These are phyloP conservation scores for Didymella exigua DNA, from an alignment of 2,329 filamentous ascomycete genomes.

Conservation along the genomic window DNA sequence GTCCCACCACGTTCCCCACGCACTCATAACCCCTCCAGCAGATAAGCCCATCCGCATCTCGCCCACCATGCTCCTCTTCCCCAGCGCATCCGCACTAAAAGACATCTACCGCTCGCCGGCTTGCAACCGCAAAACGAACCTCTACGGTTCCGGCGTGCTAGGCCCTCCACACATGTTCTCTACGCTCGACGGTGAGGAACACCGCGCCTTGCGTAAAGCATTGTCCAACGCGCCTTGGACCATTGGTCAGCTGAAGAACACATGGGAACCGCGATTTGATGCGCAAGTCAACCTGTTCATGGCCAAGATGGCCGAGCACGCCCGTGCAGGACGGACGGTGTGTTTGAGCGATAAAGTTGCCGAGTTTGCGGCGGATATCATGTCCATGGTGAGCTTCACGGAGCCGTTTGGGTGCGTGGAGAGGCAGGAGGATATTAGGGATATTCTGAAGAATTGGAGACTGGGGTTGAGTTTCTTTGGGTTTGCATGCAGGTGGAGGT, in stretches of 20 bases:
- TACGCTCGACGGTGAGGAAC: conserved; percentile 42
- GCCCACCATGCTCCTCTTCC: conserved; percentile 48
- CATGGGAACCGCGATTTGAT: conserved; percentile 49
- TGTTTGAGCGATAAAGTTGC: conserved; percentile 48
- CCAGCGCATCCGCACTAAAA: conserved; percentile 43
- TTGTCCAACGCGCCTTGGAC: conserved; percentile 47
- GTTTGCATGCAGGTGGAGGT: conserved; percentile 43
- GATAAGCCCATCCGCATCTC: conserved; percentile 48
- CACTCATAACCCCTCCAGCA: conserved; percentile 20
- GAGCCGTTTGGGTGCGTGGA: conserved; percentile 49
- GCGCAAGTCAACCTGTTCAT: conserved; percentile 44
- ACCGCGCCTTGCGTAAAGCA: conserved; percentile 46
- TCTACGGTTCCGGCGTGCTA: conserved; percentile 47
- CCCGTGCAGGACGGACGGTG: conserved; percentile 27
- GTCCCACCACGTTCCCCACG: neutral
- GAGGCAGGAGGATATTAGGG: conserved; percentile 48
- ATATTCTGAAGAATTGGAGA: conserved; percentile 47
- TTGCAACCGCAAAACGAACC: conserved; percentile 43
- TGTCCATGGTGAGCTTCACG: conserved; percentile 50
- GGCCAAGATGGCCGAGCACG: conserved; percentile 40
- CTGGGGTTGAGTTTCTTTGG: conserved; percentile 48
- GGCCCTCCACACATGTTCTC: conserved; percentile 47
- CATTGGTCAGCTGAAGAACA: conserved; percentile 48
- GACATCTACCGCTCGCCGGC: conserved; percentile 51
- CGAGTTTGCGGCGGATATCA: conserved; percentile 51